These are phyloP conservation scores for Aspergillus fumigatiaffinis DNA, from an alignment of 2,329 filamentous ascomycete species.

Conservation along the genomic window DNA sequence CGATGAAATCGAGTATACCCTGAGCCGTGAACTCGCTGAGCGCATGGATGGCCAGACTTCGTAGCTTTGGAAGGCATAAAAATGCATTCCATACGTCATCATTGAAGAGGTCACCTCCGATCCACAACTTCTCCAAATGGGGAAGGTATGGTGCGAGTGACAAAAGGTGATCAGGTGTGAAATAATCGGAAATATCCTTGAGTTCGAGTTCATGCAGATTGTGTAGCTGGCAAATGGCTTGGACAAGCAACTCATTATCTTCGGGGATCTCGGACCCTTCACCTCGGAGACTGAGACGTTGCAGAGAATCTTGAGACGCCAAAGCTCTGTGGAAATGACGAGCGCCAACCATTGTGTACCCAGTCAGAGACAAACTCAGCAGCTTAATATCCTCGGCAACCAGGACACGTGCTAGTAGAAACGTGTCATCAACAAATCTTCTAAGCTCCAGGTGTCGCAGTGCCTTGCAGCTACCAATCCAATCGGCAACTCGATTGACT, in stretches of 20 bases:
- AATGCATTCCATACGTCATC: conserved; percentile 24
- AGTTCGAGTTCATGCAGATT: conserved; percentile 30
- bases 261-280: conserved; percentile 22
- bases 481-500: conserved; percentile 49
- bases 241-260: conserved; percentile 27
- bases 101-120: conserved; percentile 28
- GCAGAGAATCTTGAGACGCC: conserved; percentile 23
- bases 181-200: conserved; percentile 32
- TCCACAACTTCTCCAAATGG: conserved; percentile 30
- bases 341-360: conserved; percentile 21
- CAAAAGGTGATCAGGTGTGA: conserved; percentile 27
- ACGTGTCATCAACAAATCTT: conserved; percentile 50
- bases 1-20: conserved; percentile 30
- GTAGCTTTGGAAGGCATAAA: conserved; percentile 24
- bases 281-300: conserved; percentile 28
- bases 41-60: conserved; percentile 27
- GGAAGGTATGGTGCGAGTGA: conserved; percentile 25
- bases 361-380: conserved; percentile 26
- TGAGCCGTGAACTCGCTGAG: conserved; percentile 30
- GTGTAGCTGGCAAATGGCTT: conserved; percentile 24
- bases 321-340: conserved; percentile 27
- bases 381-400: conserved; percentile 22
- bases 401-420: conserved; percentile 26
- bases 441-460: conserved; percentile 51
- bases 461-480: conserved; percentile 52